phyloP scores from a whole-genome alignment of 2,329 filamentous ascomycete species.

The Coleophoma eucalyptorum region DNA sequence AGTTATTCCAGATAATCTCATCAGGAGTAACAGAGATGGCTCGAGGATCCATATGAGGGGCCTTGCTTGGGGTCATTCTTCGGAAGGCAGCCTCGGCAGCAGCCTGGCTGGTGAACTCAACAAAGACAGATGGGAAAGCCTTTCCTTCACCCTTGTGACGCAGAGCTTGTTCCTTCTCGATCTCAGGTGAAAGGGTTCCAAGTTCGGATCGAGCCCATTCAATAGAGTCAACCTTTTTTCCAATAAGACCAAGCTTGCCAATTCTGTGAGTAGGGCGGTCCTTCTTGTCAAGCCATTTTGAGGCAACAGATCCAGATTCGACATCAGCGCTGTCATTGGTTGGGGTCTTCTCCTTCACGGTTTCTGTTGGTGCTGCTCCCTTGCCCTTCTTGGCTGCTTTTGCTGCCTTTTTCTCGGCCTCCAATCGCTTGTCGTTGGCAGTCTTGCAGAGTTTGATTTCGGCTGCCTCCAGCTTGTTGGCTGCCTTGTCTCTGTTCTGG shows the following conservation, averaged over 20 bases:
- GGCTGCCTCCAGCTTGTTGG: conserved; percentile 79
- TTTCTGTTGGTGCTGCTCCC: conserved; percentile 63
- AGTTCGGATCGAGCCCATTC: conserved; percentile 81
- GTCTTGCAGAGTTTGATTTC: conserved; percentile 81
- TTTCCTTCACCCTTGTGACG: conserved; percentile 62
- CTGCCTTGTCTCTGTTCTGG: conserved; percentile 73
- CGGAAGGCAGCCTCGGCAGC: conserved; percentile 85
- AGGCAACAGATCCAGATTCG: conserved; percentile 66
- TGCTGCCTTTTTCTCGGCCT: conserved; percentile 48
- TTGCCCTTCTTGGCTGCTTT: conserved; percentile 45
- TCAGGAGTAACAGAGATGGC: conserved; percentile 75
- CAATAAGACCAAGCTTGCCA: conserved; percentile 66
- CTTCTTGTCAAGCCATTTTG: conserved; percentile 68
- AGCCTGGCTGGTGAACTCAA: conserved; percentile 80
- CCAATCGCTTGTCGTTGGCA: conserved; percentile 69
- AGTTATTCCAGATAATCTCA: conserved; percentile 84
- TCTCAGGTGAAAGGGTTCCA: conserved; percentile 66
- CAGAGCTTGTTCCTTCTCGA: conserved; percentile 61
- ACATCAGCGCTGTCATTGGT: conserved; percentile 48
- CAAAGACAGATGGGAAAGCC: conserved; percentile 65
- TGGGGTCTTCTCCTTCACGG: conserved; percentile 55
- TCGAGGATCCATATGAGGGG: conserved; percentile 75
- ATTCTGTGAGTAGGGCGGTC: conserved; percentile 72
- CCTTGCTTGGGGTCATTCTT: conserved; percentile 76
- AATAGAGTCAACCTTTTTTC: conserved; percentile 92